Conservation (phyloP, 1,284 basidiomycete genomes). For the Wallemia hederae region DNA sequence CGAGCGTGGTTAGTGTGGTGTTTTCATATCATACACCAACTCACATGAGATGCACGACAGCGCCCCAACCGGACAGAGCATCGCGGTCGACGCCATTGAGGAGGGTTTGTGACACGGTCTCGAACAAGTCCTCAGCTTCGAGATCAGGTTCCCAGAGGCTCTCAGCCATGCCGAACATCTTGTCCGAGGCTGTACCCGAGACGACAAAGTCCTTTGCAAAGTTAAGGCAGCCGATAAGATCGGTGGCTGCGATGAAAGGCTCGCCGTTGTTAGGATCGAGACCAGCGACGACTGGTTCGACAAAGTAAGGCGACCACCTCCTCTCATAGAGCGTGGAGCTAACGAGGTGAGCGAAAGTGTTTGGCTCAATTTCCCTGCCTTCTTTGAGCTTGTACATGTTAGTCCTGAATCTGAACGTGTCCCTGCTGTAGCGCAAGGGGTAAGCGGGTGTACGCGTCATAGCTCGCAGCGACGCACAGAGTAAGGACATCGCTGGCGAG, state of each 20-base stretch:
- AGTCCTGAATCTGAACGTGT: slow-evolving; percentile 68
- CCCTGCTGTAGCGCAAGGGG: slow-evolving; percentile 25
- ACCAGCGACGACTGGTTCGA: slow-evolving; percentile 90
- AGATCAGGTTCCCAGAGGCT: slow-evolving; percentile 94
- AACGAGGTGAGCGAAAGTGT: slow-evolving; percentile 84
- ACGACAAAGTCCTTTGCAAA: slow-evolving; percentile 93
- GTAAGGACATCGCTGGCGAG: slow-evolving; percentile 80
- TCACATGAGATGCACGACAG: slow-evolving; percentile 80
- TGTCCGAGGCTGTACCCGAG: slow-evolving; percentile 69
- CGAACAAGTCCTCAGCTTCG: slow-evolving; percentile 78
- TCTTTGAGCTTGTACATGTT: slow-evolving; percentile 99
- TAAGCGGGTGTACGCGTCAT: background rate
- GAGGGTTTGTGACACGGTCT: slow-evolving; percentile 89
- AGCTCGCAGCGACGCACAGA: slow-evolving; percentile 25
- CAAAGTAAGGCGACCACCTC: slow-evolving; percentile 51
- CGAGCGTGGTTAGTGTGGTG: slow-evolving; percentile 2
- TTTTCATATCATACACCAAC: slow-evolving; percentile 15
- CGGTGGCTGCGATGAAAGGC: slow-evolving; percentile 87
- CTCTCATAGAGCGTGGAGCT: slow-evolving; percentile 92
- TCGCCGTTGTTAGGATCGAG: slow-evolving; percentile 35
- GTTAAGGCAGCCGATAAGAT: slow-evolving; percentile 87
- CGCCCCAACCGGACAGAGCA: slow-evolving; percentile 91
- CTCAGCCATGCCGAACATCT: slow-evolving; percentile 91
- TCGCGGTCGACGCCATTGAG: slow-evolving; percentile 88
- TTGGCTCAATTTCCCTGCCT: slow-evolving; percentile 82